Evolutionary conservation across 1,284 basidiomycete species (phyloP), one percentile per base, ranked within the genome.

Genomic region (Moesziomyces antarcticus): DNA sequence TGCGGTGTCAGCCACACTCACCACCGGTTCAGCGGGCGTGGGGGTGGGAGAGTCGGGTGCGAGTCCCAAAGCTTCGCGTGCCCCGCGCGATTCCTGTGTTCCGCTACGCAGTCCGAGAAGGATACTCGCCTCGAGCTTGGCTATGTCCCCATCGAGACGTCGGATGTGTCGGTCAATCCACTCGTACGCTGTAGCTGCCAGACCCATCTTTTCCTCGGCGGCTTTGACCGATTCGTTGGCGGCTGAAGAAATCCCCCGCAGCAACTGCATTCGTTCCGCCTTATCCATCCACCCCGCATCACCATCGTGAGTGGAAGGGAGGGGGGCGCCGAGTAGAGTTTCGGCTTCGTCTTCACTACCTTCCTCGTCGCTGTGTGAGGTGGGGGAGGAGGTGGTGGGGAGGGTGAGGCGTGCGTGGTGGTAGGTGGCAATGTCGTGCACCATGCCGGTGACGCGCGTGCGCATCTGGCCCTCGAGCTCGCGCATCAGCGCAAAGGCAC

Each of bases 401-500:
- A 50, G 14, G 30, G 10, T 4, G 30, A 67, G 13, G 11, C 76
- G 47, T 0, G 55, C 66, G 35, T 73, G 63, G 16, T 73, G 64
- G 35, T 78, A 78, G 6, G 46, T 11, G 5, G 57, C 35, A 41
- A 65, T 67, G 24, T 61, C 35, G n/a, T 53, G 51, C 7, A 73
- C 50, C 49, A 66, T 56, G 14, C 40, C 53, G 37, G 25, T 43
- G 2, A 69, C 27, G 10, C 70, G 58, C 13, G 48, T n/a, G 21
- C 61, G 84, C 54, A 89, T 87, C 80, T 93, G 91, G 65, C 89
- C 87, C 75, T 96, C 94, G 30, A 94, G 85, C 84, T 96, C 93
- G n/a, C 88, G 86, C 79, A 94, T 88, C 37, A 96, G 86, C 22
- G 89, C 87, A 83, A 91, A 91, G 61, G 92, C 91, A 41, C 94